These are phyloP conservation scores for Chlorociboria aeruginascens DNA, from an alignment of 495 filamentous ascomycete species.

Conservation along the genomic window DNA sequence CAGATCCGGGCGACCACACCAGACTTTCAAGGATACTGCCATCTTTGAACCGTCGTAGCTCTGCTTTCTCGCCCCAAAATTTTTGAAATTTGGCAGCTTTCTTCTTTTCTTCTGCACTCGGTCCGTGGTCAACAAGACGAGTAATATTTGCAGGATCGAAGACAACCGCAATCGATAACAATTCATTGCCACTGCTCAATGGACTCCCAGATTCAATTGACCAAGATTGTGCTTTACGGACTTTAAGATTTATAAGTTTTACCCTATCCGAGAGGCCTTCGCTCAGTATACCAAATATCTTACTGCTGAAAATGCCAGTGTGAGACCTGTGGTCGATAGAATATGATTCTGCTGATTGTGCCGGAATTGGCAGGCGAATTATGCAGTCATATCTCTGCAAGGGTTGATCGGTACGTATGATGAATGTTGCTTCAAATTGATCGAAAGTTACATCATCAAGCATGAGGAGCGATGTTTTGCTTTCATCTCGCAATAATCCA, in stretches of 20 bases:
- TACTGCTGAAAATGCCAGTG: constrained; percentile 7
- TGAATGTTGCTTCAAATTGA: constrained; percentile 74
- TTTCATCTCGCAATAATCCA: constrained; percentile 53
- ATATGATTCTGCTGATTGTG: neutral
- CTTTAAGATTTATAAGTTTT: constrained; percentile 46
- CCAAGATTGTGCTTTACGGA: constrained; percentile 30
- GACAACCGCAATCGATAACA: constrained; percentile 51
- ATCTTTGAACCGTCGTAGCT: constrained; percentile 62
- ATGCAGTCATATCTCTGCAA: constrained; percentile 60
- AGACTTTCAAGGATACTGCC: constrained; percentile 67
- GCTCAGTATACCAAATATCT: constrained; percentile 47
- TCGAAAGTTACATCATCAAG: constrained; percentile 64
- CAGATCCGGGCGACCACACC: constrained; percentile 61
- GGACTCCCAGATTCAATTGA: constrained; percentile 19
- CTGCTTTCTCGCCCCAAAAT: constrained; percentile 68
- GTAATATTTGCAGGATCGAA: constrained; percentile 58
- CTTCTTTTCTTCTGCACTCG: constrained; percentile 64
- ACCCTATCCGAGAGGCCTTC: constrained; percentile 66
- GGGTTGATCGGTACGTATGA: constrained; percentile 55
- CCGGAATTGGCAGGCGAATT: constrained; percentile 19
- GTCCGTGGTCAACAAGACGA: constrained; percentile 75
- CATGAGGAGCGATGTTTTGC: constrained; percentile 53
- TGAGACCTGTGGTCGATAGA: constrained; percentile 14
- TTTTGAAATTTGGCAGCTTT: constrained; percentile 54
- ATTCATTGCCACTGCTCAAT: constrained; percentile 12